phyloP scores from a whole-genome alignment of 2,329 filamentous ascomycete species.

The Diaporthe vaccinii region DNA sequence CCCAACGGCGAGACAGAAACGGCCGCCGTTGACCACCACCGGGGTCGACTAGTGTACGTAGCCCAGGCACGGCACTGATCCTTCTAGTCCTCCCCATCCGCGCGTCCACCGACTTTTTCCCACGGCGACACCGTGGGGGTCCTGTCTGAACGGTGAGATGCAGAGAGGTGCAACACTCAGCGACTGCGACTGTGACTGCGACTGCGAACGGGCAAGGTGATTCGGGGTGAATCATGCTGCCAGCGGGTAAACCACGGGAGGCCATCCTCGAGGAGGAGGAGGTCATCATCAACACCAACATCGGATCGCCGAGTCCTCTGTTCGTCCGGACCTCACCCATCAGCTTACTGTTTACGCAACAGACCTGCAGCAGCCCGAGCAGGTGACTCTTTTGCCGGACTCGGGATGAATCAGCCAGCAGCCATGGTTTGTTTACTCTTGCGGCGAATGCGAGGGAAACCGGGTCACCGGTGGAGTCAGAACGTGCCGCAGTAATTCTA shows the following conservation, averaged over 20 bases:
- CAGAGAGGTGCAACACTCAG: not conserved
- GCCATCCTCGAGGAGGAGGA: not conserved
- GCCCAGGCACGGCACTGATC: not conserved
- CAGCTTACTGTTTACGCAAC: not conserved
- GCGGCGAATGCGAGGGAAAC: constrained; percentile 11
- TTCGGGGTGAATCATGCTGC: not conserved
- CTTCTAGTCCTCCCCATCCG: not conserved
- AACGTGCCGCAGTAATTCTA: constrained; percentile 1
- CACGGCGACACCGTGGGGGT: not conserved
- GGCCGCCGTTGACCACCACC: not conserved
- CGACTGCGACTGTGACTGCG: not conserved
- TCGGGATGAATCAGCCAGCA: not conserved
- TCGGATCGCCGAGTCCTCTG: not conserved
- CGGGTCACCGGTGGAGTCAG: constrained; percentile 12
- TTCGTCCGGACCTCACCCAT: not conserved
- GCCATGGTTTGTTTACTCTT: not conserved
- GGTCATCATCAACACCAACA: not conserved
- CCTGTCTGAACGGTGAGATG: not conserved
- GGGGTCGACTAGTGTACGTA: not conserved
- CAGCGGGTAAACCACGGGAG: too few species aligned
- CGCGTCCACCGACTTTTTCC: not conserved
- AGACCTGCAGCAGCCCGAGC: not conserved
- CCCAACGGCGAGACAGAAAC: constrained; percentile 22
- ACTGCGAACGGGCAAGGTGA: not conserved
- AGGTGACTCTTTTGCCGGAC: constrained; percentile 2